Evolutionary conservation across 768 basidiomycete genomes (phyloP).

Genomic region (Collybia nuda): DNA sequence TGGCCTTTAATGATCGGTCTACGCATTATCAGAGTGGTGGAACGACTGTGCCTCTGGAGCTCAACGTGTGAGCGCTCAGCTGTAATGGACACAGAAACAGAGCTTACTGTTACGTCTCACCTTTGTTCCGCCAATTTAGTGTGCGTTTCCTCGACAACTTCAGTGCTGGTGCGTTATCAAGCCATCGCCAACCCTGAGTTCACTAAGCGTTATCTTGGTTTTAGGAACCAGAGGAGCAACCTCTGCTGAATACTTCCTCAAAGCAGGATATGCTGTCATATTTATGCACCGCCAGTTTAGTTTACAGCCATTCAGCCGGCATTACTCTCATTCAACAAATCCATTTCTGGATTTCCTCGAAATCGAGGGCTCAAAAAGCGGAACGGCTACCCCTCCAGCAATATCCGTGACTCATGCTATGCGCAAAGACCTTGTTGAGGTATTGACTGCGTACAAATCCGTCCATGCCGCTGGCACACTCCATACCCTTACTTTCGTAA

Average conservation of each 20-base stretch:
- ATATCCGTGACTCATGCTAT: slow-evolving; percentile 72
- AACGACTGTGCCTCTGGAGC: slow-evolving; percentile 96
- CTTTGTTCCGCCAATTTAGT: slow-evolving; percentile 42
- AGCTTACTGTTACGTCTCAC: slow-evolving; percentile 20
- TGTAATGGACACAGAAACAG: slow-evolving; percentile 19
- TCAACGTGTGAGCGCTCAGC: slow-evolving; percentile 85
- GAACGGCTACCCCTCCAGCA: slow-evolving; percentile 31
- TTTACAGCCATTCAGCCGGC: slow-evolving; percentile 93
- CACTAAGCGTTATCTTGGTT: slow-evolving; percentile 6
- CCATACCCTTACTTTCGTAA: slow-evolving; percentile 87
- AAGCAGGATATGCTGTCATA: slow-evolving; percentile 93
- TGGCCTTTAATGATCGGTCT: slow-evolving; percentile 4
- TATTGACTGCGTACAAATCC: slow-evolving; percentile 77
- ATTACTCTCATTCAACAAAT: slow-evolving; percentile 97
- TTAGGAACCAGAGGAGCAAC: slow-evolving; percentile 94
- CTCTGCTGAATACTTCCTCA: slow-evolving; percentile 96
- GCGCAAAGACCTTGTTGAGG: slow-evolving; percentile 62
- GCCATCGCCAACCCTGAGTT: not conserved
- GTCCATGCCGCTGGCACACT: slow-evolving; percentile 75
- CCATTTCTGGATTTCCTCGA: slow-evolving; percentile 96
- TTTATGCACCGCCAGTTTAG: slow-evolving; percentile 99
- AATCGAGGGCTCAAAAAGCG: slow-evolving; percentile 40
- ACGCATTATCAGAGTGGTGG: slow-evolving; percentile 78
- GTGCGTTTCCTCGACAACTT: slow-evolving; percentile 99
- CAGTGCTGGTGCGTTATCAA: slow-evolving; percentile 73